A percentile compares a stretch with the other conserved stretches of the same genome.
Conservation (phyloP, 306 rosid species). For the Lathyrus oleraceus region DNA sequence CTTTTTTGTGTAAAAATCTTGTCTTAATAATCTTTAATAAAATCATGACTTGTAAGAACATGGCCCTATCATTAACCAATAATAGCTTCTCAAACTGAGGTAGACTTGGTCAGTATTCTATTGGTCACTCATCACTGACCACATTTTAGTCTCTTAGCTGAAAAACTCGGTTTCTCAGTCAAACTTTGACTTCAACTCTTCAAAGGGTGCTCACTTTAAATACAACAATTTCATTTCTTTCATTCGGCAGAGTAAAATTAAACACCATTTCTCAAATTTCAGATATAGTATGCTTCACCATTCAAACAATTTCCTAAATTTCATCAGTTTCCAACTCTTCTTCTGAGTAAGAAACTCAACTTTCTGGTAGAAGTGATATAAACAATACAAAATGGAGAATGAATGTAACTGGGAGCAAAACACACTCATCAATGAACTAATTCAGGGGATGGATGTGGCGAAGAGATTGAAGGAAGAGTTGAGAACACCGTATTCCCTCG, state of each 20-base stretch:
- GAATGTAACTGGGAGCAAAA: constrained; percentile 63
- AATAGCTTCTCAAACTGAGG: constrained; percentile 16
- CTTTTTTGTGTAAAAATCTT: neutral
- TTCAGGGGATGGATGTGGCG: constrained; percentile 83
- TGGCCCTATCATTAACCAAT: constrained; percentile 16
- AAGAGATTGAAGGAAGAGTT: constrained; percentile 64
- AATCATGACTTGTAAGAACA: constrained; percentile 35
- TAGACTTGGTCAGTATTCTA: constrained; percentile 57
- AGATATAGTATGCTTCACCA: constrained; percentile 25
- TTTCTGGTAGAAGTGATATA: neutral
- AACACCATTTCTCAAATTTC: neutral
- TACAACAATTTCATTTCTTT: constrained; percentile 5
- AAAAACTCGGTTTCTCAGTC: constrained; percentile 72
- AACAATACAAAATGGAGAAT: constrained; percentile 54
- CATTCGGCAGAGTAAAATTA: neutral
- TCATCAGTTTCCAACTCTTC: constrained; percentile 30
- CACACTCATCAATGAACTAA: constrained; percentile 60
- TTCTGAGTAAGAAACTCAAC: constrained; percentile 19
- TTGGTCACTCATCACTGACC: constrained; percentile 39
- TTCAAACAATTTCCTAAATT: constrained; percentile 21
- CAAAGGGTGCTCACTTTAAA: constrained; percentile 38
- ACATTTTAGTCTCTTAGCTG: constrained; percentile 57
- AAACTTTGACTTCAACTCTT: constrained; percentile 50
- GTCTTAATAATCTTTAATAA: constrained; percentile 17
- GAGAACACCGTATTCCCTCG: constrained; percentile 43